Evolutionary conservation across 2,329 filamentous ascomycete species (phyloP).

Genomic region (Dothistroma septosporum): DNA sequence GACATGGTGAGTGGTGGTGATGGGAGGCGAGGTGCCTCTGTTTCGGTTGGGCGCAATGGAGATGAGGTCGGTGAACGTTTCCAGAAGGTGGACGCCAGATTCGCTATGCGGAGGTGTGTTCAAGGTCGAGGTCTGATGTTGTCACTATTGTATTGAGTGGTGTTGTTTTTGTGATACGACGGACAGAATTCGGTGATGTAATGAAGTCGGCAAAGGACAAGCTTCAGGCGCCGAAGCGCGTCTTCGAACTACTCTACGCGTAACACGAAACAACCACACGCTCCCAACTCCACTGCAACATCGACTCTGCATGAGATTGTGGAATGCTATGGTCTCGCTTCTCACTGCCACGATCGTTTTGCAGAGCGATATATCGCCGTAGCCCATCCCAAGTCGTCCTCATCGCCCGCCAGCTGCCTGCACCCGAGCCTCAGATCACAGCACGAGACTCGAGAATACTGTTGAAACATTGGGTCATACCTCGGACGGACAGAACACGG

Average conservation of each 20-base stretch:
- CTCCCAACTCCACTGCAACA: conserved; percentile 1
- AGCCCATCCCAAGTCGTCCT: conserved; percentile 5
- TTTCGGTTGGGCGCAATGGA: conserved; percentile 4
- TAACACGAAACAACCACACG: not conserved
- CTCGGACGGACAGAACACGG: conserved; percentile 8
- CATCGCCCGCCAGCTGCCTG: conserved; percentile 13
- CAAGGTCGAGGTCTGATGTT: not conserved
- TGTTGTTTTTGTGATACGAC: not conserved
- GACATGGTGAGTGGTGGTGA: conserved; percentile 35
- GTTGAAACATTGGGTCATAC: conserved; percentile 2
- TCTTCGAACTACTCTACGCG: conserved; percentile 6
- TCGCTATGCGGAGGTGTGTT: not conserved
- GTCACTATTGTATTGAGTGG: not conserved
- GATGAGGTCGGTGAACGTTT: conserved; percentile 17
- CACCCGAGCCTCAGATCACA: conserved; percentile 11
- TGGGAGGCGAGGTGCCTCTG: not conserved
- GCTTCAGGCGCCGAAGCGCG: conserved; percentile 5
- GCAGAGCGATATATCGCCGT: conserved; percentile 13
- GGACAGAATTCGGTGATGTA: not conserved
- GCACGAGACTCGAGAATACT: conserved; percentile 14
- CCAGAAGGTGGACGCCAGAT: conserved; percentile 32
- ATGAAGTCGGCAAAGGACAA: not conserved
- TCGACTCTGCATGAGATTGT: not conserved
- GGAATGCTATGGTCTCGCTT: conserved; percentile 24
- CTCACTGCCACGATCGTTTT: conserved; percentile 15